Evolutionary conservation across 129 eudicot species (phyloP).

Genomic region (Sambucus nigra): DNA sequence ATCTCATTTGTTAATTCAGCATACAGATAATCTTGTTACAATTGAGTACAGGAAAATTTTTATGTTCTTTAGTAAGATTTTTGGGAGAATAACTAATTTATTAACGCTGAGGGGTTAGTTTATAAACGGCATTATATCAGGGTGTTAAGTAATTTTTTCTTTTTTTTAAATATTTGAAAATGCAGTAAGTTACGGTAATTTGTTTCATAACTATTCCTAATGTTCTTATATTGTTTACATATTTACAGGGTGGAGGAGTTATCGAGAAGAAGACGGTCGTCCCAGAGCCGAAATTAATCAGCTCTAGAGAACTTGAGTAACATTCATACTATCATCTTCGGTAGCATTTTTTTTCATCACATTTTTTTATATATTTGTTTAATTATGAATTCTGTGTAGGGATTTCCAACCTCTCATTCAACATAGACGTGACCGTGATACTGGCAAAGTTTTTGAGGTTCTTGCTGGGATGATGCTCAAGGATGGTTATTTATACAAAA

Average conservation of each 20-base stretch:
- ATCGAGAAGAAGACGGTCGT: constrained; percentile 33
- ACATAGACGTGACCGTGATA: constrained; percentile 64
- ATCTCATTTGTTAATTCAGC: too few relatives aligned
- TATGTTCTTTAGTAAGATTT: too few relatives aligned
- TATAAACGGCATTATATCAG: too few relatives aligned
- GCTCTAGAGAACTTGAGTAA: constrained; percentile 85
- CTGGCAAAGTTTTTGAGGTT: constrained; percentile 53
- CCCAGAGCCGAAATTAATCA: constrained; percentile 69
- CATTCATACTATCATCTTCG: constrained; percentile 8
- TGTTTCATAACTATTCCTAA: neutral
- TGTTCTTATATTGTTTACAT: constrained; percentile 2
- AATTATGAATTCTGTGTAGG: constrained; percentile 25
- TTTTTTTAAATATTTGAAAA: neutral
- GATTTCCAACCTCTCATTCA: constrained; percentile 80
- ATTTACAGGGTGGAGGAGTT: constrained; percentile 72
- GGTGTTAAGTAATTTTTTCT: too few relatives aligned
- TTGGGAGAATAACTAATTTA: too few relatives aligned
- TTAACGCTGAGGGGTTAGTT: too few relatives aligned
- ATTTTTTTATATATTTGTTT: neutral
- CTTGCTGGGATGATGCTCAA: constrained; percentile 82
- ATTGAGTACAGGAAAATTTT: too few relatives aligned
- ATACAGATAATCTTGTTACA: too few relatives aligned
- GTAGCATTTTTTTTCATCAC: neutral
- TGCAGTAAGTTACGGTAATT: neutral
- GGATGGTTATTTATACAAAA: constrained; percentile 87